Evolutionary conservation across 208 protist genomes (phyloP).

Genomic region (Acanthamoeba royreba): DNA sequence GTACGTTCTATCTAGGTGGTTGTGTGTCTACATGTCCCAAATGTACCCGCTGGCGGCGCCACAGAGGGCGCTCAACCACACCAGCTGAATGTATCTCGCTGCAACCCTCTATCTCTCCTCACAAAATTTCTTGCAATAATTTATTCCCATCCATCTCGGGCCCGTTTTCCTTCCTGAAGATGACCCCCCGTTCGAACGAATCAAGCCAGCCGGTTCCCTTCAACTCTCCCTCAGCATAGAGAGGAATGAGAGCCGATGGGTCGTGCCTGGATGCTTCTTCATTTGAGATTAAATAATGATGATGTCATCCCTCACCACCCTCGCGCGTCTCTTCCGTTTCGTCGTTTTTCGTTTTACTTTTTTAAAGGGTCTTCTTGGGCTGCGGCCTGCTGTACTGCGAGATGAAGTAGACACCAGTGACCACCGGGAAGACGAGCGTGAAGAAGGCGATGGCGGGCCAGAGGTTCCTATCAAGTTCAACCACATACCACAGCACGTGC

Average conservation of each 20-base stretch:
- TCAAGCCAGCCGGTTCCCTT: too few species aligned
- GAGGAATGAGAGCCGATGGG: too few species aligned
- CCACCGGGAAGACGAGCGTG: not conserved
- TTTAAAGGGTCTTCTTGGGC: not conserved
- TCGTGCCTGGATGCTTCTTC: too few species aligned
- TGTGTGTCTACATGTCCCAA: not conserved
- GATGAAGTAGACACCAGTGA: not conserved
- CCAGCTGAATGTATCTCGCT: not conserved
- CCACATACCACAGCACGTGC: too few species aligned
- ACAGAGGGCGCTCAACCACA: not conserved
- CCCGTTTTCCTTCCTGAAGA: too few species aligned
- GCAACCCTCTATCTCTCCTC: not conserved
- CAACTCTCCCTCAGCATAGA: too few species aligned
- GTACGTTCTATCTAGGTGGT: not conserved
- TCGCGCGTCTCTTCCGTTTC: not conserved
- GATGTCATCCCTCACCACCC: not conserved
- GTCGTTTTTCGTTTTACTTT: not conserved
- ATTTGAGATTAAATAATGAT: too few species aligned
- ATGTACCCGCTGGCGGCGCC: not conserved
- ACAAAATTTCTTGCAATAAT: not conserved
- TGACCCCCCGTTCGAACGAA: too few species aligned
- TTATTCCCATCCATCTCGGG: too few species aligned
- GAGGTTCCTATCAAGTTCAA: too few species aligned
- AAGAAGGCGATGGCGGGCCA: not conserved
- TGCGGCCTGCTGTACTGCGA: not conserved